phyloP scores from a whole-genome alignment of 73 alveolate species.

The Symbiodinium pilosum region DNA sequence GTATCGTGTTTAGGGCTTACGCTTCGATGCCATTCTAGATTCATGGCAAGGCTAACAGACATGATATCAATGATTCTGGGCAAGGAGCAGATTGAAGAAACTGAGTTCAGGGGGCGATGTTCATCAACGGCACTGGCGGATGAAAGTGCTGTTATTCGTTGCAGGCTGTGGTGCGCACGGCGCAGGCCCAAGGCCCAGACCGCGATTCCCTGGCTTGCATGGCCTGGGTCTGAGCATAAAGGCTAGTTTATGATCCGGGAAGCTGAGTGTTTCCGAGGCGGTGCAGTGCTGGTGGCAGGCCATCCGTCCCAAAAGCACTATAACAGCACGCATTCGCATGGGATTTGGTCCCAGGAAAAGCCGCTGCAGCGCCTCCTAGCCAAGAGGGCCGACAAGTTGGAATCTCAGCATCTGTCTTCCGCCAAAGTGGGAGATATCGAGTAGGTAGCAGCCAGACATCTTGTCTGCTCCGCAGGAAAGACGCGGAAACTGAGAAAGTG shows the following conservation, averaged over 20 bases:
- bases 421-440: neutral
- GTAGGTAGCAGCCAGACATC: neutral
- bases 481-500: conserved; percentile 13
- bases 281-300: conserved; percentile 1
- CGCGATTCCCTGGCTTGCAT: conserved; percentile 72
- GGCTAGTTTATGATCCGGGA: no score
- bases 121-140: no score
- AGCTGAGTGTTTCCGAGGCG: neutral
- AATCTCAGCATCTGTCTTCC: neutral
- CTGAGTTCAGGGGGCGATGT: no score
- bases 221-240: neutral
- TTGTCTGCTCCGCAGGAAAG: neutral
- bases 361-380: conserved; percentile 9
- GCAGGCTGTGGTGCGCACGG: conserved; percentile 79
- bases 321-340: neutral
- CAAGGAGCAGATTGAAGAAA: no score
- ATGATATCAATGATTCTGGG: no score
- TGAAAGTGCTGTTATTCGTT: no score
- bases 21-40: no score
- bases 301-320: neutral
- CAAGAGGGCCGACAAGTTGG: neutral
- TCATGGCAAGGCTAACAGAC: no score
- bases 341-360: neutral
- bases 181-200: conserved; percentile 77
- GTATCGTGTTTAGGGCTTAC: no score